Base-by-base conservation (phyloP, 208 protist species). In the Acanthamoeba sp. region DNA sequence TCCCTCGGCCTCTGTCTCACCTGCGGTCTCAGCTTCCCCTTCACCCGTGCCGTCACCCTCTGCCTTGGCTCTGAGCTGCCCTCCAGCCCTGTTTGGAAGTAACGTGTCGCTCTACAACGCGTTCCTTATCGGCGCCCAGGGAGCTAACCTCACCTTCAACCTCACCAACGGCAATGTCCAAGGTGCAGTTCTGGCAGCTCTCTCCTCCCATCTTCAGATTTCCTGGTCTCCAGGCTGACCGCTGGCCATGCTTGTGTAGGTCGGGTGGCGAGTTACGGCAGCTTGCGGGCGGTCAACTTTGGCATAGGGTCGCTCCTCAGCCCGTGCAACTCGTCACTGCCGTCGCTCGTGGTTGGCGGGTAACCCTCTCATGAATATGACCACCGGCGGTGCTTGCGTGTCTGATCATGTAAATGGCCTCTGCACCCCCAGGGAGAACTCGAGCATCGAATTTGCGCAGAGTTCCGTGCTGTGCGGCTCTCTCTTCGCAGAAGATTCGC, bases 91-190 rank as follows among this genome's bases (percentile, higher is more conserved):
- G 32, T 38, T 10, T 3, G 5, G 20, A 5, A 29, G 29, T 38
- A 20, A 10, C 32, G 66, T 38, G 66, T 82, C 71, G 27, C 38
- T 16, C 40, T 82, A 52, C 71, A 82, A 82, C 71, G 71, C 50
- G 71, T 82, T 82, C 71, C 71, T 82, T 18, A 34, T 82, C 27
- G 71, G 71, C 36, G 71, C 38, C 4, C 38, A 38, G 38, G 18
- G 18, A 14, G 40, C n/a, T 27, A 29, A n/a, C 71, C 24, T 50
- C 71, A 82, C 71, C 71, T 82, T 82, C 38, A 38, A 82, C 71
- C 71, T 82, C 71, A 82, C n/a, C 71, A 82, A 82, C 38, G 71
- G 71, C 71, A 38, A 82, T 38, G 22, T 24, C 10, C 38, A 82
- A n/a, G n/a, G n/a, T n/a, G 66, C 66, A 42, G 20, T 27, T 32